Percentiles rank a stretch among this genome's conserved stretches.
Conservation (phyloP, 768 basidiomycete genomes). For the Leccinum pellstonianum region DNA sequence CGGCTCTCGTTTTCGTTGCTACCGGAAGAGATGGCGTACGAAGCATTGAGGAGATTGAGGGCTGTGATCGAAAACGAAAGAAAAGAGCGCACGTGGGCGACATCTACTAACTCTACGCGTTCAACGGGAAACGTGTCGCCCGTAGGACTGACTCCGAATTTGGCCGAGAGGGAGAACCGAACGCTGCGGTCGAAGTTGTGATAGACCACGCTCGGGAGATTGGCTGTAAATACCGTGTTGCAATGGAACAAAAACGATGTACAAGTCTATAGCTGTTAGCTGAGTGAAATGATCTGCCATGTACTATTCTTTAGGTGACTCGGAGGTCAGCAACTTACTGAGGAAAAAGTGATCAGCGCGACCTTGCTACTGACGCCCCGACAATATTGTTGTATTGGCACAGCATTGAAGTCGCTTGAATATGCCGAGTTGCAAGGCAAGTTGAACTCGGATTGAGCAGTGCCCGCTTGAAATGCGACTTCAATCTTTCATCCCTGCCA, state of each 20-base stretch:
- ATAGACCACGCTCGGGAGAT: neutral
- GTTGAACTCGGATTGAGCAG: no score
- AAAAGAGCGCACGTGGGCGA: neutral
- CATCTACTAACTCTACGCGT: neutral
- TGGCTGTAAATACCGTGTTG: neutral
- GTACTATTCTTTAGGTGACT: neutral
- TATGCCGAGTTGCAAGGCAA: no score
- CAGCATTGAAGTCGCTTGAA: no score
- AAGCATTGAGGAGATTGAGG: conserved; percentile 59
- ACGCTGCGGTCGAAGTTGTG: neutral
- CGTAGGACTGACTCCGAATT: neutral
- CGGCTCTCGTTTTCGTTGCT: conserved; percentile 68
- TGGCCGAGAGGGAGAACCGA: neutral
- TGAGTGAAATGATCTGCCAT: no score
- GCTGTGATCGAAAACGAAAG: conserved; percentile 29
- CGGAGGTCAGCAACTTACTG: neutral
- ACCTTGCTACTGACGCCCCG: neutral
- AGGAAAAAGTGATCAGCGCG: neutral
- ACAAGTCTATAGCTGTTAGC: neutral
- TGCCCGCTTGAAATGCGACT: conserved; percentile 21
- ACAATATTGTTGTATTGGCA: no score
- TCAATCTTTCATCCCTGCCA: conserved; percentile 24
- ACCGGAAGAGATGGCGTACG: conserved; percentile 60
- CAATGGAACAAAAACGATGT: neutral
- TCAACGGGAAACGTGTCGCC: neutral